phyloP scores from a whole-genome alignment of 768 basidiomycete species.

The Boletus sp. region DNA sequence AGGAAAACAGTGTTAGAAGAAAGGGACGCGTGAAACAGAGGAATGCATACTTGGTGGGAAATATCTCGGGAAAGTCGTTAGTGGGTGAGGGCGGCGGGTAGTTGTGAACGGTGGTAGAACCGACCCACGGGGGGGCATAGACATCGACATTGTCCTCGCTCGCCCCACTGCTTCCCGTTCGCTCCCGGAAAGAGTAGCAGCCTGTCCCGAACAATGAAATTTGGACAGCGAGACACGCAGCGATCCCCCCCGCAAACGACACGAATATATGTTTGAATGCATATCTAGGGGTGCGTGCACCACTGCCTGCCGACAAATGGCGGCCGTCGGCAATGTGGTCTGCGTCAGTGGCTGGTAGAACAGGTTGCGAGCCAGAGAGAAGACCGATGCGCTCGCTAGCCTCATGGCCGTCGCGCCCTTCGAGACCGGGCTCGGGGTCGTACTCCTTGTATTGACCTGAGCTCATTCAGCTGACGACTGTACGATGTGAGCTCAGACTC shows the following conservation, averaged over 20 bases:
- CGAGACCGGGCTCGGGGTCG: conserved; percentile 41
- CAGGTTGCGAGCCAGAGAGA: conserved; percentile 27
- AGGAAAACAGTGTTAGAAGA: not conserved
- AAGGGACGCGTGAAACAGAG: no score
- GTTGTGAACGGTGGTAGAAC: conserved; percentile 64
- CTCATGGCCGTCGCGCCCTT: conserved; percentile 1
- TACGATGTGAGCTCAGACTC: not conserved
- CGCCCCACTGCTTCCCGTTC: not conserved
- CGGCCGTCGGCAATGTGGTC: conserved; percentile 3
- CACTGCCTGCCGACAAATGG: conserved; percentile 10
- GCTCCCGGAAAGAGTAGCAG: conserved; percentile 30
- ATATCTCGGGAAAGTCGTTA: conserved; percentile 66
- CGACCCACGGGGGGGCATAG: conserved; percentile 64
- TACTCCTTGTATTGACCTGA: conserved; percentile 22
- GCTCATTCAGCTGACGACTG: conserved; percentile 1
- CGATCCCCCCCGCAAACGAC: conserved; percentile 54
- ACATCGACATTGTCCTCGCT: conserved; percentile 24
- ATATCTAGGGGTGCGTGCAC: conserved; percentile 16
- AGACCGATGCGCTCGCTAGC: conserved; percentile 36
- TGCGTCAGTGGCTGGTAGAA: conserved; percentile 4
- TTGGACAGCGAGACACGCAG: conserved; percentile 50
- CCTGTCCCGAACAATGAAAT: conserved; percentile 34
- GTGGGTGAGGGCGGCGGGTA: conserved; percentile 75
- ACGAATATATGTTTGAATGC: conserved; percentile 35
- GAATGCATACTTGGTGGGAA: conserved; percentile 52